Conservation (phyloP, 179 eudicot species). For the Carnegiea gigantea region DNA sequence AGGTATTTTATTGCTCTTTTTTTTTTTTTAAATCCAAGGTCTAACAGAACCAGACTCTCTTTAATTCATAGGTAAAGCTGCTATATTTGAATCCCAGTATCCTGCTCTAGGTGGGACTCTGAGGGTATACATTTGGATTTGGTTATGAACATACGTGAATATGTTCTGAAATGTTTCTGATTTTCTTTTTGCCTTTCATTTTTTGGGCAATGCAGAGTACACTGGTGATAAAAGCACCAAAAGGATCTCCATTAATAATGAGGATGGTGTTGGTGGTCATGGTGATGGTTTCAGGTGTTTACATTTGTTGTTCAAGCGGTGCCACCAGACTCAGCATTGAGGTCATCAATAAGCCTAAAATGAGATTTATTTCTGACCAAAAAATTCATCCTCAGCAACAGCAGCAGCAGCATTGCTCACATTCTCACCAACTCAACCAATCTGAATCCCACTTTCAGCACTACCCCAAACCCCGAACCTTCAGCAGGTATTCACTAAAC, state of each 20-base stretch:
- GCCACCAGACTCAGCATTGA: conserved; percentile 22
- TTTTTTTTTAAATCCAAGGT: too few relatives aligned
- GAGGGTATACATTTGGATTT: background rate
- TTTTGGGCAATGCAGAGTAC: conserved; percentile 34
- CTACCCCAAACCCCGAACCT: conserved; percentile 65
- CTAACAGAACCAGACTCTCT: too few relatives aligned
- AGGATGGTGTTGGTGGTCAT: conserved; percentile 32
- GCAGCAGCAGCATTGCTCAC: conserved; percentile 15
- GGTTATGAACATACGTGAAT: too few relatives aligned
- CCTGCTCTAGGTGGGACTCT: too few relatives aligned
- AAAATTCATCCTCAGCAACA: conserved; percentile 9
- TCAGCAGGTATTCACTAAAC: conserved; percentile 40
- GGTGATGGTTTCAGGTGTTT: conserved; percentile 35
- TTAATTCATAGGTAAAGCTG: too few relatives aligned
- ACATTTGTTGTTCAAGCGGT: conserved; percentile 24
- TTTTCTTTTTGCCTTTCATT: background rate
- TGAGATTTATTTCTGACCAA: conserved; percentile 12
- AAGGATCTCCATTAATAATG: conserved; percentile 34
- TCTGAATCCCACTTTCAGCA: conserved; percentile 46
- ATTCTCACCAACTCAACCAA: conserved; percentile 17
- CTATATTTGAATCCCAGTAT: too few relatives aligned
- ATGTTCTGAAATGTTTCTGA: background rate
- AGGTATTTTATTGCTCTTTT: conserved; percentile 27
- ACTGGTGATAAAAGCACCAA: conserved; percentile 33
- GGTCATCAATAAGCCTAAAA: conserved; percentile 30